Conservation (phyloP, 2,329 filamentous ascomycete genomes). For the Taxawa tesnikishii region DNA sequence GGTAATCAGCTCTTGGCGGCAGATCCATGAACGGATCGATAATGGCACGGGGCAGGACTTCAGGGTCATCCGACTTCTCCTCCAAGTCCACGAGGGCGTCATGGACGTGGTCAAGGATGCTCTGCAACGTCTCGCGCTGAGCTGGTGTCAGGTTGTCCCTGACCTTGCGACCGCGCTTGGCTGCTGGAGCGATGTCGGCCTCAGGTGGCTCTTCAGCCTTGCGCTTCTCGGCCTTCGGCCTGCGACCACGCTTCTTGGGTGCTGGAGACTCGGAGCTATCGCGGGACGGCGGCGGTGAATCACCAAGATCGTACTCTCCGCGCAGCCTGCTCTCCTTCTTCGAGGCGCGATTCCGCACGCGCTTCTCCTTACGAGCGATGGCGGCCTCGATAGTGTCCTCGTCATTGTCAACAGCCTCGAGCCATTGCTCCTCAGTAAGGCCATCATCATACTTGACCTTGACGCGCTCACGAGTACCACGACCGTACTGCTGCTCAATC, state of each 20-base stretch:
- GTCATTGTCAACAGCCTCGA: conserved; percentile 93
- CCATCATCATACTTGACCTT: conserved; percentile 94
- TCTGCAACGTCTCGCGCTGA: conserved; percentile 67
- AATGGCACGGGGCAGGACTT: conserved; percentile 58
- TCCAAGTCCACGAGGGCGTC: conserved; percentile 75
- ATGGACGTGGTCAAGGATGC: conserved; percentile 63
- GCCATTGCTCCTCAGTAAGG: conserved; percentile 96
- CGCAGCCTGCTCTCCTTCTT: conserved; percentile 57
- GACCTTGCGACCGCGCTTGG: conserved; percentile 63
- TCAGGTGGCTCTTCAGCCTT: conserved; percentile 66
- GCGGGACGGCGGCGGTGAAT: conserved; percentile 63
- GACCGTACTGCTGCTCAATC: conserved; percentile 64
- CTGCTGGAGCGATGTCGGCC: conserved; percentile 62
- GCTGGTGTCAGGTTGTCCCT: conserved; percentile 51
- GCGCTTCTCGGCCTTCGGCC: conserved; percentile 70
- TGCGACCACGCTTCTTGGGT: conserved; percentile 71
- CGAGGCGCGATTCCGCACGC: conserved; percentile 63
- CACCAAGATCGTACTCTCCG: conserved; percentile 38
- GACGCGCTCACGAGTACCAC: conserved; percentile 88
- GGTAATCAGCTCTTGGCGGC: conserved; percentile 77
- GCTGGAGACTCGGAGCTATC: conserved; percentile 67
- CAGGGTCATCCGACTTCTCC: conserved; percentile 52
- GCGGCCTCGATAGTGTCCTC: conserved; percentile 91
- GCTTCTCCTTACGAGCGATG: conserved; percentile 76
- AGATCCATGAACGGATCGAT: conserved; percentile 92